phyloP scores from a whole-genome alignment of 331 rosid genomes.

The Telfairia occidentalis region DNA sequence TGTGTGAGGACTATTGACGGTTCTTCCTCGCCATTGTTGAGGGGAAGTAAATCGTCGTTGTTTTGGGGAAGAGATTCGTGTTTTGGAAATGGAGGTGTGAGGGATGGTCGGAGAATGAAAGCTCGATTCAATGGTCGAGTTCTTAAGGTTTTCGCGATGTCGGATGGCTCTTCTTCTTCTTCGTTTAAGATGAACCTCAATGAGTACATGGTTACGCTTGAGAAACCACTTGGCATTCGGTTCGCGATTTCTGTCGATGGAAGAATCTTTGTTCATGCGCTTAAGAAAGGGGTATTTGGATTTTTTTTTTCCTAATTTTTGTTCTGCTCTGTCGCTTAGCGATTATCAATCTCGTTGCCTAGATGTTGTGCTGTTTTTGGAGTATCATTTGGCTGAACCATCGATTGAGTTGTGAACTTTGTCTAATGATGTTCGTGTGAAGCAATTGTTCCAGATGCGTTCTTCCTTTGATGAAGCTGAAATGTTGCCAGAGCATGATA shows the following conservation, averaged over 20 bases:
- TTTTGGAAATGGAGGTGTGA: constrained; percentile 10
- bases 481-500: not conserved
- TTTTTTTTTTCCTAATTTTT: not conserved
- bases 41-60: constrained; percentile 17
- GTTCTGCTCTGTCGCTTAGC: not conserved
- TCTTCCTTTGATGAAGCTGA: not conserved
- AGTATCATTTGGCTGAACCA: not conserved
- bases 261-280: constrained; percentile 65
- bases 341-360: not conserved
- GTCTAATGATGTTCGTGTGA: not conserved
- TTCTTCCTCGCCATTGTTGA: constrained; percentile 11
- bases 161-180: constrained; percentile 16
- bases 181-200: constrained; percentile 68
- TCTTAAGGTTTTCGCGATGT: constrained; percentile 42
- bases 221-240: constrained; percentile 76
- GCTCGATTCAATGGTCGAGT: constrained; percentile 21
- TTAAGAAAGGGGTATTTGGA: constrained; percentile 64
- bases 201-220: constrained; percentile 81
- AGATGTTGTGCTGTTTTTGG: not conserved
- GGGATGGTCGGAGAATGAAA: not conserved
- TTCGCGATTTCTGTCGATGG: constrained; percentile 75
- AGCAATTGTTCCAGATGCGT: not conserved
- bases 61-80: constrained; percentile 31
- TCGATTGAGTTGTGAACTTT: not conserved
- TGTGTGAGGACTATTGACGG: constrained; percentile 19